Conservation (phyloP, 768 basidiomycete species). For the Botryobasidium botryosum region DNA sequence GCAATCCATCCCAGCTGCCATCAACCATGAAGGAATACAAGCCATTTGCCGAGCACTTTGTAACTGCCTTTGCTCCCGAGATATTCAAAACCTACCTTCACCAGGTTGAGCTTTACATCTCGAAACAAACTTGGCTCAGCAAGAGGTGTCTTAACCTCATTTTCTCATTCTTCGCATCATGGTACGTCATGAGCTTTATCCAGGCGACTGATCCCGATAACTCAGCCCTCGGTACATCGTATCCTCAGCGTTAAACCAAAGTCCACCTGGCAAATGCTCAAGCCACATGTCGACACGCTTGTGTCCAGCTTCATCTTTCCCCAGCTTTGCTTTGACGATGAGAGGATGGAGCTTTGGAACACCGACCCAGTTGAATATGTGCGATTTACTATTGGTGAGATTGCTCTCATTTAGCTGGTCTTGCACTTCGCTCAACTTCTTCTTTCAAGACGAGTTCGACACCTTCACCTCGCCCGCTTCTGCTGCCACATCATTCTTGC, state of each 20-base stretch:
- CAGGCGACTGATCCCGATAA: too few species aligned
- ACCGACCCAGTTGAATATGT: slow-evolving; percentile 74
- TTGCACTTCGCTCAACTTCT: neutral
- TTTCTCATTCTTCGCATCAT: slow-evolving; percentile 74
- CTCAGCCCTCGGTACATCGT: neutral
- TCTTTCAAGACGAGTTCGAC: slow-evolving; percentile 62
- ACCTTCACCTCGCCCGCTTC: slow-evolving; percentile 59
- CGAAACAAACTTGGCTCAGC: slow-evolving; percentile 58
- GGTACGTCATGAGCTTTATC: slow-evolving; percentile 33
- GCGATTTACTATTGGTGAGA: slow-evolving; percentile 52
- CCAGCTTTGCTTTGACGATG: slow-evolving; percentile 59
- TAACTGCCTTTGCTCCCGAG: slow-evolving; percentile 64
- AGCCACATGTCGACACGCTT: slow-evolving; percentile 65
- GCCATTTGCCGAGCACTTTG: slow-evolving; percentile 61
- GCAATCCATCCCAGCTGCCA: slow-evolving; percentile 77
- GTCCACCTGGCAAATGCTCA: slow-evolving; percentile 75
- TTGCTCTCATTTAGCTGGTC: neutral
- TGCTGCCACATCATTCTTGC: slow-evolving; percentile 64
- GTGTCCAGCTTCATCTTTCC: slow-evolving; percentile 77
- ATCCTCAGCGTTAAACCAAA: slow-evolving; percentile 67
- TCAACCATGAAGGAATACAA: slow-evolving; percentile 53
- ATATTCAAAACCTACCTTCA: slow-evolving; percentile 66
- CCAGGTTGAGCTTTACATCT: slow-evolving; percentile 54
- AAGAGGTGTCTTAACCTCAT: slow-evolving; percentile 74
- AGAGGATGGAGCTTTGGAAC: slow-evolving; percentile 54